These are phyloP conservation scores for Durusdinium trenchii DNA, from an alignment of 73 alveolate species.

Conservation along the genomic window DNA sequence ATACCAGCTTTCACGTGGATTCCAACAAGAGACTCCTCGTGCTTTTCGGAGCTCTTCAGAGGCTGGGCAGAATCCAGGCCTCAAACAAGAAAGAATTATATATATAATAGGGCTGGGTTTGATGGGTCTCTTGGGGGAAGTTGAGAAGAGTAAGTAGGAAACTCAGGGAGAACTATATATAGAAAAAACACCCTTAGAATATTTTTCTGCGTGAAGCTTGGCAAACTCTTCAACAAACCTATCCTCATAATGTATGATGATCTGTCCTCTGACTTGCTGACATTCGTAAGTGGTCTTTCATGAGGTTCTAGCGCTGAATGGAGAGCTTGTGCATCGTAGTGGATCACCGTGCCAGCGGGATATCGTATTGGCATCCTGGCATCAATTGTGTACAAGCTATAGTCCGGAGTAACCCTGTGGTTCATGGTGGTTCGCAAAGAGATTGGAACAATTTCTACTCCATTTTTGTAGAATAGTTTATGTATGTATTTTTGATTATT, in stretches of 20 bases:
- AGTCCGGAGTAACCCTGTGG: no score
- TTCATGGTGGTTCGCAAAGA: no score
- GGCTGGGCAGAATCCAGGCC: constrained; percentile 78
- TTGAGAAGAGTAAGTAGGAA: neutral
- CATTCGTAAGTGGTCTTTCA: no score
- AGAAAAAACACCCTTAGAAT: neutral
- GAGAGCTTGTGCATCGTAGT: constrained; percentile 56
- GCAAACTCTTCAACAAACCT: neutral
- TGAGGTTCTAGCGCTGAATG: constrained; percentile 61
- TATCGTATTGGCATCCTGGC: constrained; percentile 52
- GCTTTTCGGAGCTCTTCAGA: neutral
- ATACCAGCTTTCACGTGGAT: no score
- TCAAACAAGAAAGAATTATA: neutral
- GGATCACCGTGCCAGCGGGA: constrained; percentile 73
- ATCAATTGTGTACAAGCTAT: no score
- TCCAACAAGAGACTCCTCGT: neutral
- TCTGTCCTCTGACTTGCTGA: no score
- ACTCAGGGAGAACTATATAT: neutral
- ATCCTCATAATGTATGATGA: no score
- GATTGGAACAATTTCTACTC: no score
- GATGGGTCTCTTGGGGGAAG: neutral
- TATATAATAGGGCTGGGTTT: no score
- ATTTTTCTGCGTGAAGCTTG: no score
- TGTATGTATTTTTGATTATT: no score
- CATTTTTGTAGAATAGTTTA: no score